phyloP scores from a whole-genome alignment of 768 basidiomycete species.

The Psilocybe azurescens region DNA sequence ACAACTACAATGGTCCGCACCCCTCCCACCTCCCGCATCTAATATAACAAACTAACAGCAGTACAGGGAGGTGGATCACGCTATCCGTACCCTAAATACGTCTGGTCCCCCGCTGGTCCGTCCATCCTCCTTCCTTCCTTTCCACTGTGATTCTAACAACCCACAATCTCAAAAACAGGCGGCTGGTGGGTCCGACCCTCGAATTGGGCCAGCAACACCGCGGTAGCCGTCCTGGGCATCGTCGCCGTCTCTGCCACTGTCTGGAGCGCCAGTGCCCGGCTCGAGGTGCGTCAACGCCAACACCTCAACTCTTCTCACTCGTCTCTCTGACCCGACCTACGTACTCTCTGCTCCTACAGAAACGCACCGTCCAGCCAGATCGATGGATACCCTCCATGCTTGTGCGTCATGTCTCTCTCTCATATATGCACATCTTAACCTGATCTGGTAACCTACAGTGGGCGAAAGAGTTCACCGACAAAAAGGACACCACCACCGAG shows the following conservation, averaged over 20 bases:
- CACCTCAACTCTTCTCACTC: no score
- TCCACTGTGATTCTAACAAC: neutral
- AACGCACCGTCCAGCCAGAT: constrained; percentile 61
- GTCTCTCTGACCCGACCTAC: neutral
- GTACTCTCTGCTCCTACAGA: constrained; percentile 38
- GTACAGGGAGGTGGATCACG: constrained; percentile 78
- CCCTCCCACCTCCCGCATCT: neutral
- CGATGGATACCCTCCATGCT: constrained; percentile 81
- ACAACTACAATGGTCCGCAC: constrained; percentile 22
- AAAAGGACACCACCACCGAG: constrained; percentile 9
- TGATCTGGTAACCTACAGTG: constrained; percentile 8
- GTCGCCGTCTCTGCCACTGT: constrained; percentile 63
- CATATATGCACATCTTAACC: no score
- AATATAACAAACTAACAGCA: no score
- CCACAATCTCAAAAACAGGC: constrained; percentile 48
- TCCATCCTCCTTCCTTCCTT: neutral
- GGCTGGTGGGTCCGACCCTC: constrained; percentile 95
- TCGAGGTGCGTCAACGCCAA: constrained; percentile 64
- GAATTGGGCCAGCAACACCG: constrained; percentile 90
- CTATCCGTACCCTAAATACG: constrained; percentile 94
- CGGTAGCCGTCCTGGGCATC: constrained; percentile 73
- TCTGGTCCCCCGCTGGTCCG: constrained; percentile 91
- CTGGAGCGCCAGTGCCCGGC: constrained; percentile 76
- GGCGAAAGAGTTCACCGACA: constrained; percentile 23
- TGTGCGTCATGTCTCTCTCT: constrained; percentile 45